phyloP scores from a whole-genome alignment of 2,329 filamentous ascomycete genomes.

The Rutstroemia sp. region DNA sequence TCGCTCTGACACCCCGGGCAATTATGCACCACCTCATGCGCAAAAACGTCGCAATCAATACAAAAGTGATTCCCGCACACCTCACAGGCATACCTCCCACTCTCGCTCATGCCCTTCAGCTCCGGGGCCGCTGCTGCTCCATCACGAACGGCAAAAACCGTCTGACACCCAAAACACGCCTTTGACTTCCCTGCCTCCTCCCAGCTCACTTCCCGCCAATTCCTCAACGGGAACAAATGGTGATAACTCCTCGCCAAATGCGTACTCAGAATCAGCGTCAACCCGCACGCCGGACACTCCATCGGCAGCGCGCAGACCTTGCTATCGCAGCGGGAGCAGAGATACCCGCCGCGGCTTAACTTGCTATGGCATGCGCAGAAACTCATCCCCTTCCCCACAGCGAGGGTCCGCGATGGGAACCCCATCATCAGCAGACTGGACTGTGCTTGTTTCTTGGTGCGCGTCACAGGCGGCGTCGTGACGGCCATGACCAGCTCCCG shows the following conservation, averaged over 20 bases:
- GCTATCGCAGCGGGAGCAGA: conserved; percentile 78
- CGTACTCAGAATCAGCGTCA: conserved; percentile 90
- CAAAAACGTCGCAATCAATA: conserved; percentile 95
- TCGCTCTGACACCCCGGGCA: conserved; percentile 69
- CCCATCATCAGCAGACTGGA: conserved; percentile 90
- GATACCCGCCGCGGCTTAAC: conserved; percentile 76
- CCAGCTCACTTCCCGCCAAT: conserved; percentile 91
- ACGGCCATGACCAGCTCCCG: conserved; percentile 80
- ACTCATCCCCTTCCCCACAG: conserved; percentile 55
- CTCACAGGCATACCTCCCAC: conserved; percentile 79
- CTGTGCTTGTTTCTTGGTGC: conserved; percentile 50
- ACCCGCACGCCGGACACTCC: conserved; percentile 83
- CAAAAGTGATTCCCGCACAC: conserved; percentile 90
- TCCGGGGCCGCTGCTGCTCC: conserved; percentile 27
- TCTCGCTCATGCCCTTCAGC: conserved; percentile 68
- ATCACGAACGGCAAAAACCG: conserved; percentile 23
- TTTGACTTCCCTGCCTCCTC: conserved; percentile 46
- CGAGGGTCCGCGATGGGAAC: conserved; percentile 81
- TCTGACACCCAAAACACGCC: conserved; percentile 73
- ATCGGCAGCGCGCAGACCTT: conserved; percentile 88
- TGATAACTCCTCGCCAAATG: conserved; percentile 91
- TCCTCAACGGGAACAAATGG: conserved; percentile 81
- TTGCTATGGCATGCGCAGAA: conserved; percentile 89
- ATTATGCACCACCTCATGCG: conserved; percentile 91
- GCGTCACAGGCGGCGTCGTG: conserved; percentile 82